Percentiles rank a stretch among this genome's conserved stretches.
Evolutionary conservation across 2,329 filamentous ascomycete genomes (phyloP).

Genomic region (Alternaria gaisen): DNA sequence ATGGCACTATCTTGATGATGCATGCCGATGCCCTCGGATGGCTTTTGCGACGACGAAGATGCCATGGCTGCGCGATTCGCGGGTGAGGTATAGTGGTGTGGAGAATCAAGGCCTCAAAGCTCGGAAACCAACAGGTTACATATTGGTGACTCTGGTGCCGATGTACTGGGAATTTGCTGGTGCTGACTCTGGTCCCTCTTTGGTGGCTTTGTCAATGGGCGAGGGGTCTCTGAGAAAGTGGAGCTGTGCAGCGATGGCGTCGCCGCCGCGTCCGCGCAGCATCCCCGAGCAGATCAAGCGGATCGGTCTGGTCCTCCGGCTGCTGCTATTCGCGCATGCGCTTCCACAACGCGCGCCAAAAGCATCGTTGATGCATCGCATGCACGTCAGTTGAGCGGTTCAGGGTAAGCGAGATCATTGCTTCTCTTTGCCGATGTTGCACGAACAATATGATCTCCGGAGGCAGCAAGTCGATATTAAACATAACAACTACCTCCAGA

Average conservation of each 20-base stretch:
- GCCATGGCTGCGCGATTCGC: constrained; percentile 10
- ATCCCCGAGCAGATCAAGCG: constrained; percentile 16
- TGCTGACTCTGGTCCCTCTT: neutral
- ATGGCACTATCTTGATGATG: constrained; percentile 38
- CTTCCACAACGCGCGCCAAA: neutral
- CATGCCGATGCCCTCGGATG: constrained; percentile 20
- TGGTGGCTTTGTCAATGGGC: constrained; percentile 4
- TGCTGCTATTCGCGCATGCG: constrained; percentile 5
- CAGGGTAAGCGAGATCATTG: constrained; percentile 1
- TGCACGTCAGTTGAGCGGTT: neutral
- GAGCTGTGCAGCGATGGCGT: constrained; percentile 8
- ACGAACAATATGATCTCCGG: neutral
- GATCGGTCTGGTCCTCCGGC: constrained; percentile 1
- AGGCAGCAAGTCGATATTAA: neutral
- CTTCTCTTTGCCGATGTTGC: neutral
- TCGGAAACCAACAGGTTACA: neutral
- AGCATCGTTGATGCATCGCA: constrained; percentile 2
- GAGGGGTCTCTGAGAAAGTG: constrained; percentile 6
- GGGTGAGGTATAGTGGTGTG: neutral
- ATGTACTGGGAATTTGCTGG: constrained; percentile 1
- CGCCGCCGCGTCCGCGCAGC: constrained; percentile 8
- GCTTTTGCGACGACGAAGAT: constrained; percentile 23
- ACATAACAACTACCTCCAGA: neutral
- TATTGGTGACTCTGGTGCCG: neutral
- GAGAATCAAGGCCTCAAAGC: neutral